Base-by-base conservation (phyloP, 768 basidiomycete species). In the Amylocystis lapponica region DNA sequence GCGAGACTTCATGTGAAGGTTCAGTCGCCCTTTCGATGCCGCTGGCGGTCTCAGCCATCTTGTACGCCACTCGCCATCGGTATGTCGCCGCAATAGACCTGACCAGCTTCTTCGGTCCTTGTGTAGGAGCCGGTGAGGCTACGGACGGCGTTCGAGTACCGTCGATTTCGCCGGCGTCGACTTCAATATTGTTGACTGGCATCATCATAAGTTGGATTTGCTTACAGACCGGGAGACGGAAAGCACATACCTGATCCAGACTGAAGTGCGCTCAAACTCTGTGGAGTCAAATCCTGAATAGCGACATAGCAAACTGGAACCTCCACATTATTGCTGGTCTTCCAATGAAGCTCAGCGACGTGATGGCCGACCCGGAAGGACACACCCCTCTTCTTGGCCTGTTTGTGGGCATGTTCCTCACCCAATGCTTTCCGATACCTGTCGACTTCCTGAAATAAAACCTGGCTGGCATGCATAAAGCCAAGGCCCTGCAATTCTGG, bases 1-100 rank as follows among this genome's bases (percentile, higher is more conserved):
- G 11, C 2, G 33, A 23, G 5, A 35, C 40, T 29, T 47, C 46
- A 12, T 47, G 43, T 17, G 17, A 6, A 16, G 43, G 30, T 13
- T 45, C 43, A 3, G 29, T 45, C 5, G 30, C 36, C 4, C 19
- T 17, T 3, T n/a, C 27, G 10, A 25, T 17, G 2, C 14, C 3
- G 7, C 19, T 17, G 10, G 12, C 10, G 9, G 31, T 38, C 17
- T 36, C 40, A 2, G 46, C 41, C 3, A 47, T 20, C 14, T 36
- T 27, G 3, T 37, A 23, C 2, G 16, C 5, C 13, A 38, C 37
- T 9, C 46, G 41, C 27, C 20, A 5, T 13, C 31, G 14, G 23
- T 45, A 45, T 36, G 31, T 32, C 1, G 20, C 34, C 8, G 13
- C 25, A 23, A 43, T 26, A n/a, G n/a, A n/a, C n/a, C n/a, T n/a